Evolutionary conservation across 441 rosid species (phyloP).

Genomic region (Populus hybrid): DNA sequence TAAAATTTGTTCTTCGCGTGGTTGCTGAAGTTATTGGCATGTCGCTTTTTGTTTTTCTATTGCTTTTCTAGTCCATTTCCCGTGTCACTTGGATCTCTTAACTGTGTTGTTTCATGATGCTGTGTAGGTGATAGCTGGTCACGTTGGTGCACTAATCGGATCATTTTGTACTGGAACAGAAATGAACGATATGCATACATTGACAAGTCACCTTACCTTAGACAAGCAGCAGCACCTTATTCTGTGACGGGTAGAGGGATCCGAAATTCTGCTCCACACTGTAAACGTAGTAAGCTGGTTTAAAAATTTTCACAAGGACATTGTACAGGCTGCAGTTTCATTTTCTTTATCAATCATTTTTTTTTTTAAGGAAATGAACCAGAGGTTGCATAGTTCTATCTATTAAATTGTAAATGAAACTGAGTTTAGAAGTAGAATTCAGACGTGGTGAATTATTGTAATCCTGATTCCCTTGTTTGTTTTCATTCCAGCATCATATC

Average conservation of each 20-base stretch:
- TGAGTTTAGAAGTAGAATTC: background rate
- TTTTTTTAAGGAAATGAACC: background rate
- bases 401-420: background rate
- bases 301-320: constrained; percentile 12
- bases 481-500: background rate
- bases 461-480: background rate
- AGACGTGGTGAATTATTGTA: background rate
- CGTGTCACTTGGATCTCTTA: constrained; percentile 11
- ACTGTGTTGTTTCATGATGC: constrained; percentile 10
- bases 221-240: constrained; percentile 76
- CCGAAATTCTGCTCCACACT: constrained; percentile 51
- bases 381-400: background rate
- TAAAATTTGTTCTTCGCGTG: background rate
- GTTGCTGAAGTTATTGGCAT: background rate
- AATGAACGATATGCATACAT: constrained; percentile 73
- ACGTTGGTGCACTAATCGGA: constrained; percentile 81
- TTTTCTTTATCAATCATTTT: too few relatives aligned
- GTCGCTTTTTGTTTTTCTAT: background rate
- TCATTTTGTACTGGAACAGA: constrained; percentile 83
- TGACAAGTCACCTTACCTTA: constrained; percentile 87
- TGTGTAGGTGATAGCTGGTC: constrained; percentile 95
- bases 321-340: background rate
- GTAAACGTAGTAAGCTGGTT: constrained; percentile 66
- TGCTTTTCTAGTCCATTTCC: constrained; percentile 1
- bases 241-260: constrained; percentile 68